Evolutionary conservation across 148 eudicot genomes (phyloP).

Genomic region (Mesembryanthemum crystallinum): DNA sequence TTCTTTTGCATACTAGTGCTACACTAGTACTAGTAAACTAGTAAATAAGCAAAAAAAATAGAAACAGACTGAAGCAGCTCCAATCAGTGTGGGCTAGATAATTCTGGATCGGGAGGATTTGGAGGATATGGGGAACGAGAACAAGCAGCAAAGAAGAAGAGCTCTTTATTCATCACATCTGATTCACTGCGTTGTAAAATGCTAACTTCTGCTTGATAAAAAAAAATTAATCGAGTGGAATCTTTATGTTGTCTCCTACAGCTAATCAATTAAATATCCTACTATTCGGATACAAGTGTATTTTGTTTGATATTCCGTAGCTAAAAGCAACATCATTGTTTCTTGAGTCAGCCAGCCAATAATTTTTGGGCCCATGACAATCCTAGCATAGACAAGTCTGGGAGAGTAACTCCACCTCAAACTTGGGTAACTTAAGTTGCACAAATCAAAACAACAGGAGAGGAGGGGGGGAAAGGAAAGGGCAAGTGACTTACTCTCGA

Average conservation of each 20-base stretch:
- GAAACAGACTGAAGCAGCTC: not conserved
- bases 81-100: not conserved
- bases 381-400: not conserved
- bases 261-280: not conserved
- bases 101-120: not conserved
- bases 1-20: not conserved
- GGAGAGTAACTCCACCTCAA: not conserved
- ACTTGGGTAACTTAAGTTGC: not conserved
- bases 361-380: not conserved
- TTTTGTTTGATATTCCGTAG: not conserved
- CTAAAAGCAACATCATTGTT: not conserved
- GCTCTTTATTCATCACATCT: too few relatives aligned
- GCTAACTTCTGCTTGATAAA: not conserved
- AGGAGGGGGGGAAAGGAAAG: not conserved
- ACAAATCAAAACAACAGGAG: not conserved
- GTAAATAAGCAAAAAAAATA: not conserved
- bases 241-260: not conserved
- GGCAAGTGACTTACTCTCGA: slow-evolving; percentile 56
- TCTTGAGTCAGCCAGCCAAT: not conserved
- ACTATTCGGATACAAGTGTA: not conserved
- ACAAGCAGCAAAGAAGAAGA: too few relatives aligned
- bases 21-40: not conserved
- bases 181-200: not conserved
- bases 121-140: too few relatives aligned
- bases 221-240: not conserved